Conservation (phyloP, 768 basidiomycete genomes). For the Sporobolomyces phaffii region DNA sequence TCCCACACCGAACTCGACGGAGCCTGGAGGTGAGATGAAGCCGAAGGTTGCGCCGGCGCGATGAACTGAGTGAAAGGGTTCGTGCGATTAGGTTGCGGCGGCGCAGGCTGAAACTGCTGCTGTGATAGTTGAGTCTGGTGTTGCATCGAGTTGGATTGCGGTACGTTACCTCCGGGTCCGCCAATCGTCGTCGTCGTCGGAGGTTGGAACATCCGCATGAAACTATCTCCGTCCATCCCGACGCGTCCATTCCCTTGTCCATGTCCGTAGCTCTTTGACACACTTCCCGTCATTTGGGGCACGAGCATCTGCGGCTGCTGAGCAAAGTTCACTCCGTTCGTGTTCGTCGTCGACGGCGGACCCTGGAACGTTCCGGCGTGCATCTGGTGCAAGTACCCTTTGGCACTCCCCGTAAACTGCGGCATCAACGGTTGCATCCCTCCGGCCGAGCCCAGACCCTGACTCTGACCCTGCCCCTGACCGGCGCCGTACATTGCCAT, state of each 20-base stretch:
- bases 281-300: constrained; percentile 22
- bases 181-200: not conserved
- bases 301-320: not conserved
- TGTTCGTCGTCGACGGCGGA: not conserved
- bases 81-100: not conserved
- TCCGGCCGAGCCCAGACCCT: not conserved
- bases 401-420: constrained; percentile 29
- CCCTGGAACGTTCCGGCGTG: not conserved
- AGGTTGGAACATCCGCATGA: constrained; percentile 33
- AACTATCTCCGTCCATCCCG: constrained; percentile 5
- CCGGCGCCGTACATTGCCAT: not conserved
- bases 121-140: not conserved
- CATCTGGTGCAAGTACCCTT: constrained; percentile 25
- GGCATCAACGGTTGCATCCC: constrained; percentile 16
- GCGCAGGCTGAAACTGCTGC: not conserved
- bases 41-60: constrained; percentile 33
- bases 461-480: not conserved
- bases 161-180: not conserved
- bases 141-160: not conserved
- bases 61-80: constrained; percentile 3
- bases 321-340: too few species aligned
- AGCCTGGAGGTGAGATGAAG: constrained; percentile 21
- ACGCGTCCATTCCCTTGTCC: not conserved
- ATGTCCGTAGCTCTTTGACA: not conserved
- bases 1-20: constrained; percentile 23